These are phyloP conservation scores for Herpetomonas samuelpessoai DNA, from an alignment of 208 protist genomes.

Conservation along the genomic window DNA sequence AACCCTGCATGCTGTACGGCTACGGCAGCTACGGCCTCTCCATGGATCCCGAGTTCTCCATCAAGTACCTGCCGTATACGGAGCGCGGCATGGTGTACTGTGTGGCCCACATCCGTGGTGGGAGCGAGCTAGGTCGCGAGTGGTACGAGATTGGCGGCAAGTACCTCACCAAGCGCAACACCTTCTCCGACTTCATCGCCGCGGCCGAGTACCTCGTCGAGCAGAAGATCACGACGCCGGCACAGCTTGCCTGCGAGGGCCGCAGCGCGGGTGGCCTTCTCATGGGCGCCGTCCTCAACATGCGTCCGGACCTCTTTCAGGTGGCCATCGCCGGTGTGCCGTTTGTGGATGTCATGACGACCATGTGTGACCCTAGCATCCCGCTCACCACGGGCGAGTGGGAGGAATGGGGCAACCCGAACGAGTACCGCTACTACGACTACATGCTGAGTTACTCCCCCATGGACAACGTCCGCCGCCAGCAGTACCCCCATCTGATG, in stretches of 20 bases:
- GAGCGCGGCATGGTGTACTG: slow-evolving; percentile 91
- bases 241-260: slow-evolving; percentile 85
- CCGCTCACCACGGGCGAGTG: slow-evolving; percentile 90
- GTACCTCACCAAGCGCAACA: slow-evolving; percentile 93
- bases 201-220: slow-evolving; percentile 86
- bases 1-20: slow-evolving; percentile 88
- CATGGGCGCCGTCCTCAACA: slow-evolving; percentile 92
- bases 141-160: slow-evolving; percentile 92
- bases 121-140: slow-evolving; percentile 88
- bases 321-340: slow-evolving; percentile 86
- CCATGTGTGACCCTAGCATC: slow-evolving; percentile 92
- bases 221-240: slow-evolving; percentile 49
- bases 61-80: slow-evolving; percentile 73
- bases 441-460: slow-evolving; percentile 95
- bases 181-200: slow-evolving; percentile 92
- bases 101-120: slow-evolving; percentile 91
- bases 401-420: slow-evolving; percentile 96
- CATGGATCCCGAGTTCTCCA: slow-evolving; percentile 84
- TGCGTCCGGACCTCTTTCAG: slow-evolving; percentile 87
- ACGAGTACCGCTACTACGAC: slow-evolving; percentile 92
- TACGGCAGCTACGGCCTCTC: slow-evolving; percentile 90
- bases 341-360: slow-evolving; percentile 95
- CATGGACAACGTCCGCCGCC: slow-evolving; percentile 88
- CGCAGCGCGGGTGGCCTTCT: slow-evolving; percentile 92
- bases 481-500: slow-evolving; percentile 83